Percentiles rank a stretch among this genome's conserved stretches.
Conservation (phyloP, 768 basidiomycete genomes). For the Leccinum sublutescens region DNA sequence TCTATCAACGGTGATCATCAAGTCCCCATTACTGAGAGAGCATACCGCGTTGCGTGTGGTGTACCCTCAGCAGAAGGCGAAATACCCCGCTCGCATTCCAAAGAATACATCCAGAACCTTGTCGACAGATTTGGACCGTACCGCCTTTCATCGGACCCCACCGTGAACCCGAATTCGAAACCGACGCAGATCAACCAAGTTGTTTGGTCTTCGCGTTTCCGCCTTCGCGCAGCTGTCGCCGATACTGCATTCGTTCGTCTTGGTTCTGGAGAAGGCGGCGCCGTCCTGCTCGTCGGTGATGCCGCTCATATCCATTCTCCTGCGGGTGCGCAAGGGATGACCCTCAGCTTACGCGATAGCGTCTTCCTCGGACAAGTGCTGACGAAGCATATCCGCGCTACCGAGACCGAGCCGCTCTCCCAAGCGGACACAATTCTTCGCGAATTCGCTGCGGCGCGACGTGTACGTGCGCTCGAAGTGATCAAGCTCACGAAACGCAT, state of each 20-base stretch:
- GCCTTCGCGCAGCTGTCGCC: constrained; percentile 43
- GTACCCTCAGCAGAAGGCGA: constrained; percentile 35
- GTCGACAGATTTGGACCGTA: too few species aligned
- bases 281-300: constrained; percentile 34
- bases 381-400: constrained; percentile 31
- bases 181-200: too few species aligned
- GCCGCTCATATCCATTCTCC: too few species aligned
- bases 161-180: too few species aligned
- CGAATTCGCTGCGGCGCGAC: constrained; percentile 38
- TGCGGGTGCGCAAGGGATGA: too few species aligned
- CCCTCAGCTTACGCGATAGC: too few species aligned
- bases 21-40: constrained; percentile 1
- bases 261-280: constrained; percentile 16
- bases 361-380: constrained; percentile 43
- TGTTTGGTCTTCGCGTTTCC: constrained; percentile 26
- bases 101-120: too few species aligned
- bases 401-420: constrained; percentile 5
- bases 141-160: too few species aligned
- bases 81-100: constrained; percentile 25
- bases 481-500: constrained; percentile 42
- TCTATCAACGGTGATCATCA: constrained; percentile 1
- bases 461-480: constrained; percentile 40
- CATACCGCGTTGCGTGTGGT: constrained; percentile 43
- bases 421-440: constrained; percentile 34
- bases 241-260: constrained; percentile 37